Evolutionary conservation across 2,329 filamentous ascomycete genomes (phyloP).

Genomic region (Fusarium zealandicum): DNA sequence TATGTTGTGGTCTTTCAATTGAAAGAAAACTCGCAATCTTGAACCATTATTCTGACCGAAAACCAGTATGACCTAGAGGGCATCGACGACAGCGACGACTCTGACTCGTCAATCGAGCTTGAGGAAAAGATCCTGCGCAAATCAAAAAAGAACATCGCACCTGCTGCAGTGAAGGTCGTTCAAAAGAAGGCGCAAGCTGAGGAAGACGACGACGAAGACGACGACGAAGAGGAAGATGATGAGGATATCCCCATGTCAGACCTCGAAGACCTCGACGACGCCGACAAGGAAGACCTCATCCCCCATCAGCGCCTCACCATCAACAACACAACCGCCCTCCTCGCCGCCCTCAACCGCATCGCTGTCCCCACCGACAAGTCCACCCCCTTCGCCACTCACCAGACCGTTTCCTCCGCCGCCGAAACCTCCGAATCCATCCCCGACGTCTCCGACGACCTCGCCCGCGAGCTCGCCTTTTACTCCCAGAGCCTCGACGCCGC

Average conservation of each 20-base stretch:
- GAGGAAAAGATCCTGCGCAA: conserved; percentile 71
- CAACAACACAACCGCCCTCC: conserved; percentile 92
- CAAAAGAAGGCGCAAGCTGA: conserved; percentile 36
- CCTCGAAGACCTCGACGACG: conserved; percentile 77
- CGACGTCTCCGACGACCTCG: conserved; percentile 89
- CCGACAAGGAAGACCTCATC: conserved; percentile 85
- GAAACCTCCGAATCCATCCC: conserved; percentile 72
- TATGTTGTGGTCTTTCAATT: conserved; percentile 22
- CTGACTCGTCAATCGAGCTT: conserved; percentile 78
- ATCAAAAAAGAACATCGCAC: conserved; percentile 54
- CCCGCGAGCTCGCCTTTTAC: conserved; percentile 92
- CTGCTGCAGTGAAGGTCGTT: conserved; percentile 48
- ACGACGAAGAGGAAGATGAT: conserved; percentile 76
- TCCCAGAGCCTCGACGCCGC: conserved; percentile 85
- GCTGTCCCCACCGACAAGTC: conserved; percentile 68
- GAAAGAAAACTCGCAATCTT: background rate
- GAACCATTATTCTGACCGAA: background rate
- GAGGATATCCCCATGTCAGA: conserved; percentile 92
- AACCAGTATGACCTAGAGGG: conserved; percentile 60
- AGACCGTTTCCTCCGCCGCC: conserved; percentile 73
- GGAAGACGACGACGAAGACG: conserved; percentile 58
- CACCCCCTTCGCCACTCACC: conserved; percentile 83
- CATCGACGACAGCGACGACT: conserved; percentile 67
- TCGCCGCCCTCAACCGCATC: conserved; percentile 80
- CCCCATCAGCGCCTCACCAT: conserved; percentile 94